These are phyloP conservation scores for Fraxinus dipetala DNA, from an alignment of 305 asterid genomes.

Conservation along the genomic window DNA sequence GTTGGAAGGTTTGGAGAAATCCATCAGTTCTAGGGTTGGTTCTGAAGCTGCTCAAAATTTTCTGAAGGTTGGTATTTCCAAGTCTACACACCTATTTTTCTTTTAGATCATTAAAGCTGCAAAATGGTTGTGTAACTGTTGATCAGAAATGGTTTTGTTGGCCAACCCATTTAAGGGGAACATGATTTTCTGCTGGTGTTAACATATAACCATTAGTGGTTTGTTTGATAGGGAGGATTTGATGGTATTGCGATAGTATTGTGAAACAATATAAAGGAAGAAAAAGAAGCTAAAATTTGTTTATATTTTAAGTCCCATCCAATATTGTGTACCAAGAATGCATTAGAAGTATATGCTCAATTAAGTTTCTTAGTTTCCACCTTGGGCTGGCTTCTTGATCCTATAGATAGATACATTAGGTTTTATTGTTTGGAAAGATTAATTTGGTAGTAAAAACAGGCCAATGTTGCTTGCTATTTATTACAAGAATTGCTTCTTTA, in stretches of 20 bases:
- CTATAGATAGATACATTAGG: neutral
- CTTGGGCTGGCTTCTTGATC: neutral
- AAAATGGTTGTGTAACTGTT: neutral
- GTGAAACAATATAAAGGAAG: neutral
- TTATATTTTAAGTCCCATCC: neutral
- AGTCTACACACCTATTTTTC: neutral
- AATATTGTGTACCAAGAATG: neutral
- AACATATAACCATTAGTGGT: neutral
- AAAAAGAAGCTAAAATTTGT: neutral
- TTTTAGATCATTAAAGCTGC: neutral
- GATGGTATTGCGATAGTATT: neutral
- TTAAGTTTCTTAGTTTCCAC: neutral
- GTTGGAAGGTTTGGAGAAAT: slow-evolving; percentile 66
- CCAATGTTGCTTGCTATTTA: neutral
- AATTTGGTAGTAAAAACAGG: neutral
- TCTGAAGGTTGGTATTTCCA: slow-evolving; percentile 46
- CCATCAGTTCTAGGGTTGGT: slow-evolving; percentile 45
- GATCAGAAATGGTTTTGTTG: neutral
- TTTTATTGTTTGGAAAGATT: neutral
- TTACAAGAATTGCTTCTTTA: neutral
- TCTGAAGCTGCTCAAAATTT: slow-evolving; percentile 47
- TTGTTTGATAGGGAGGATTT: neutral
- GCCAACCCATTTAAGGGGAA: neutral
- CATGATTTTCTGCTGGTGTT: neutral
- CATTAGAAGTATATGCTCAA: neutral